Conservation (phyloP, 495 filamentous ascomycete genomes). For the Pyrenula massariospora region DNA sequence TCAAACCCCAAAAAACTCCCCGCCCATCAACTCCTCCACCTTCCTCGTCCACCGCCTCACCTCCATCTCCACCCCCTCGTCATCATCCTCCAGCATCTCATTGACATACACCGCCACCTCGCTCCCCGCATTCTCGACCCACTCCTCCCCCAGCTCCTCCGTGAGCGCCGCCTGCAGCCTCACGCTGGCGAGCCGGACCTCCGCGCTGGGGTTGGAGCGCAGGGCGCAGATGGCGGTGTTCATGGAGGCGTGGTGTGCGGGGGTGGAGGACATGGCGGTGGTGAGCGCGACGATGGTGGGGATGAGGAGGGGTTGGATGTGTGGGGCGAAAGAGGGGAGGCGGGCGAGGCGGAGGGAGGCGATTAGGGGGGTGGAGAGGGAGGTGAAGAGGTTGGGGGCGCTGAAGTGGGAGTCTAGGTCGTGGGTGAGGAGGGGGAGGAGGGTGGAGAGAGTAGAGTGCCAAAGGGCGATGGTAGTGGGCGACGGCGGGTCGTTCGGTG, state of each 20-base stretch:
- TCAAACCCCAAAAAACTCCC: no score
- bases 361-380: conserved; percentile 55
- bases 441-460: background rate
- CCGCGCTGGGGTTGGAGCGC: conserved; percentile 45
- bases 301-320: conserved; percentile 35
- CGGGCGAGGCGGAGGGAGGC: conserved; percentile 52
- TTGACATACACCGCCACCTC: conserved; percentile 94
- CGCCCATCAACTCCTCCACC: conserved; percentile 79
- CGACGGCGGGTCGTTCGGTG: conserved; percentile 35
- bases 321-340: conserved; percentile 17
- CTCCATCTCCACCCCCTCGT: conserved; percentile 82
- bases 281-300: conserved; percentile 67
- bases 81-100: conserved; percentile 90
- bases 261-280: conserved; percentile 56
- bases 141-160: conserved; percentile 73
- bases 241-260: conserved; percentile 80
- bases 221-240: conserved; percentile 68
- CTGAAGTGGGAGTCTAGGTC: conserved; percentile 71
- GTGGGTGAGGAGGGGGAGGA: conserved; percentile 3
- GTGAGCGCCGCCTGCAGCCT: conserved; percentile 69
- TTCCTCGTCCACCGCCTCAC: conserved; percentile 73
- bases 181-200: conserved; percentile 63
- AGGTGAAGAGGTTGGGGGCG: conserved; percentile 69
- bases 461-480: conserved; percentile 31
- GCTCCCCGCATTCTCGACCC: conserved; percentile 36